Percentiles rank a stretch among this genome's conserved stretches.
Evolutionary conservation across 2,329 filamentous ascomycete species (phyloP).

Genomic region (Epichloe typhina): DNA sequence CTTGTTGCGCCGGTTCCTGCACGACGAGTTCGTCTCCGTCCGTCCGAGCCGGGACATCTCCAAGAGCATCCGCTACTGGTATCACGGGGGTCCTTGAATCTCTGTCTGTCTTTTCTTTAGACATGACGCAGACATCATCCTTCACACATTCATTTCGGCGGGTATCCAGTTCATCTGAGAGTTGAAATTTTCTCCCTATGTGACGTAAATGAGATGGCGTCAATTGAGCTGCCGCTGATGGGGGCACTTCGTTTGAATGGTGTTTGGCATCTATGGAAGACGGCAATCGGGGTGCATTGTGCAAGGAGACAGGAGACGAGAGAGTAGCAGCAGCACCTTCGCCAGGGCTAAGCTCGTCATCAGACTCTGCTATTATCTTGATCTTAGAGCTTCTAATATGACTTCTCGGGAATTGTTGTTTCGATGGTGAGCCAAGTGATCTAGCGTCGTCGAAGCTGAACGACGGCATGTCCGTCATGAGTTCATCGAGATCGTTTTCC

Average conservation of each 20-base stretch:
- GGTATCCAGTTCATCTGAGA: neutral
- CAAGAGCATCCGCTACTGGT: neutral
- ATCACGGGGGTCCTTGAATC: too few relatives aligned
- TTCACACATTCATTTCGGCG: neutral
- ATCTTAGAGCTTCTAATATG: neutral
- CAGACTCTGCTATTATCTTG: neutral
- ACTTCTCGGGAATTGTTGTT: constrained; percentile 7
- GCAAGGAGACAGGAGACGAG: constrained; percentile 16
- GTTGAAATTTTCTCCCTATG: neutral
- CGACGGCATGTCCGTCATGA: constrained; percentile 1
- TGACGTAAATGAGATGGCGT: constrained; percentile 1
- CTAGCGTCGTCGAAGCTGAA: constrained; percentile 3
- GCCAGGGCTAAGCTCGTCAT: constrained; percentile 7
- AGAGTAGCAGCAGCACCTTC: constrained; percentile 11
- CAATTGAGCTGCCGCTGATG: constrained; percentile 1
- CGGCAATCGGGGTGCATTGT: neutral
- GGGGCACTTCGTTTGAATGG: neutral
- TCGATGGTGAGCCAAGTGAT: constrained; percentile 5
- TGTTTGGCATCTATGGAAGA: neutral
- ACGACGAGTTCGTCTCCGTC: neutral
- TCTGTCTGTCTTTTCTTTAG: neutral
- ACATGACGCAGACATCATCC: neutral
- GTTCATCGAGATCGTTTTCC: constrained; percentile 9
- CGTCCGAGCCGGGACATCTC: neutral
- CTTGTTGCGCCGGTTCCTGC: neutral